These are phyloP conservation scores for Penicillium salamii DNA, from an alignment of 495 filamentous ascomycete genomes.

Conservation along the genomic window DNA sequence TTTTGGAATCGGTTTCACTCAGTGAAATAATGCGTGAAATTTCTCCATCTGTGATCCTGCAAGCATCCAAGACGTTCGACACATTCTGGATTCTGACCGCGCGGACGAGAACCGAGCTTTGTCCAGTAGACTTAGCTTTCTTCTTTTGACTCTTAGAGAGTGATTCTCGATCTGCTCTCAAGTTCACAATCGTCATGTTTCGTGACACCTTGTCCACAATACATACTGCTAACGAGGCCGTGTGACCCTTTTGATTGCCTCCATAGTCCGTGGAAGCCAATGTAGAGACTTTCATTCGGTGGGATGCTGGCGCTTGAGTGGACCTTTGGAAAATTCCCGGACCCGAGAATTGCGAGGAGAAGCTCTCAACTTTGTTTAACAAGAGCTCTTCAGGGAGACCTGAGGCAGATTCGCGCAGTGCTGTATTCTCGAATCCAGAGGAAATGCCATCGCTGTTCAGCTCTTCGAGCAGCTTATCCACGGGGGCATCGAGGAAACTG, in stretches of 20 bases:
- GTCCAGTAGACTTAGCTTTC: conserved; percentile 25
- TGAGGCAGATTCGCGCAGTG: conserved; percentile 65
- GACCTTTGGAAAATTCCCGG: conserved; percentile 55
- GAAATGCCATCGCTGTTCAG: conserved; percentile 60
- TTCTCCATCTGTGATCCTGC: conserved; percentile 66
- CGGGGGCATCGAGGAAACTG: conserved; percentile 62
- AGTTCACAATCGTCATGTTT: conserved; percentile 63
- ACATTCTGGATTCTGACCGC: conserved; percentile 40
- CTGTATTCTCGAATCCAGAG: conserved; percentile 68
- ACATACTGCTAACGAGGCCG: conserved; percentile 57
- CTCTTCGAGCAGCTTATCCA: conserved; percentile 72
- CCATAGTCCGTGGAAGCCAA: conserved; percentile 54
- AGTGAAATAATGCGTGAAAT: conserved; percentile 68
- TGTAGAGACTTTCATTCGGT: conserved; percentile 60
- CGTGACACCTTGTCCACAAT: conserved; percentile 66
- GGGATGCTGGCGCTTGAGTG: conserved; percentile 40
- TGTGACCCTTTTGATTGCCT: conserved; percentile 24
- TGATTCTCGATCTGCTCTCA: conserved; percentile 43
- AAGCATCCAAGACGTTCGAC: conserved; percentile 67
- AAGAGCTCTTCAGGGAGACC: conserved; percentile 72
- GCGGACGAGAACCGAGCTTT: conserved; percentile 38
- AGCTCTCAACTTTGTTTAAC: conserved; percentile 68
- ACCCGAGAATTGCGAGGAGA: conserved; percentile 58
- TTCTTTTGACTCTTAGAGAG: conserved; percentile 31
- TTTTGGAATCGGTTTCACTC: conserved; percentile 58